Evolutionary conservation across 1,139 yeast genomes (phyloP).

Genomic region (Candida tropicalis): DNA sequence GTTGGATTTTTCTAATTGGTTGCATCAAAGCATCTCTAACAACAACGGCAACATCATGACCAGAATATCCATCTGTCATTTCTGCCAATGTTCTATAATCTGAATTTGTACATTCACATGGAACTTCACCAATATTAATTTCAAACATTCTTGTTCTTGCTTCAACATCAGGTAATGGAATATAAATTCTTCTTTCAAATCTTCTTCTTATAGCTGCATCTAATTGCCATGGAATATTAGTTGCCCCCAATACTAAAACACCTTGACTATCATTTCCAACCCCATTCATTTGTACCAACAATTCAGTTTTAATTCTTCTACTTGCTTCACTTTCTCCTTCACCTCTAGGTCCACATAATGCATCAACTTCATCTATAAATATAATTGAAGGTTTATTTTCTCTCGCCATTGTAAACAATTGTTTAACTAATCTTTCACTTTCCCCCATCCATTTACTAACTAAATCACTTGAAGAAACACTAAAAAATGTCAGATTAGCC

Average conservation of each 20-base stretch:
- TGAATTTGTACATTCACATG: slow-evolving; percentile 71
- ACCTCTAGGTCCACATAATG: slow-evolving; percentile 96
- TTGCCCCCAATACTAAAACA: slow-evolving; percentile 94
- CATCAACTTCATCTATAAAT: slow-evolving; percentile 97
- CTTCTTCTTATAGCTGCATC: slow-evolving; percentile 98
- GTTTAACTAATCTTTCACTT: slow-evolving; percentile 91
- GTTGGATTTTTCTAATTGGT: slow-evolving; percentile 93
- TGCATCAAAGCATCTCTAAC: slow-evolving; percentile 98
- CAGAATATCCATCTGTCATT: slow-evolving; percentile 97
- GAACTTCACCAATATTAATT: slow-evolving; percentile 87
- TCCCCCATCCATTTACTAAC: slow-evolving; percentile 99
- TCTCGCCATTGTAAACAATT: slow-evolving; percentile 91
- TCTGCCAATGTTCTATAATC: slow-evolving; percentile 83
- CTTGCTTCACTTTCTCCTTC: slow-evolving; percentile 98
- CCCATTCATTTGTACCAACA: slow-evolving; percentile 98
- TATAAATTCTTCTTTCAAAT: slow-evolving; percentile 93
- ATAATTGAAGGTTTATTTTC: slow-evolving; percentile 94
- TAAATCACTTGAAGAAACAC: slow-evolving; percentile 91
- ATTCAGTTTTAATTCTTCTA: slow-evolving; percentile 93
- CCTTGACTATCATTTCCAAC: slow-evolving; percentile 95
- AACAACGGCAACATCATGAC: slow-evolving; percentile 95
- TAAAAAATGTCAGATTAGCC: slow-evolving; percentile 93
- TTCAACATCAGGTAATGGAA: slow-evolving; percentile 88
- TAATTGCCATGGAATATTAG: slow-evolving; percentile 98
- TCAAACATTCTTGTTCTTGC: slow-evolving; percentile 95